Evolutionary conservation across 2,329 filamentous ascomycete species (phyloP), one percentile per base, ranked within the genome.

Genomic region (Geoglossum cookeanum): DNA sequence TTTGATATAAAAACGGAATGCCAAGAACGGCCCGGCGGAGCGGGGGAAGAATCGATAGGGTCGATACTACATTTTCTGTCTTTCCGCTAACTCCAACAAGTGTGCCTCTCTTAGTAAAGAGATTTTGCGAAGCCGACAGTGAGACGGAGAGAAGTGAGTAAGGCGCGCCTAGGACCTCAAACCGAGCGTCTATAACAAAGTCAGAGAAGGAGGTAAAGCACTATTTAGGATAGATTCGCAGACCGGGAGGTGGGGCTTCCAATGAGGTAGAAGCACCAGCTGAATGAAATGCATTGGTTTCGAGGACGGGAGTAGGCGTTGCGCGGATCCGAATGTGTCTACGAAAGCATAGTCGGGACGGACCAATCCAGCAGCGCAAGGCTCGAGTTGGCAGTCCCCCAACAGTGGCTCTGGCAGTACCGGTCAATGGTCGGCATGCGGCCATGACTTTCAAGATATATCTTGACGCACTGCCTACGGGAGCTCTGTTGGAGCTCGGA

Each of bases 101-200:
- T 1, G 91, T 95, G 57, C 94, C 94, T 65, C 89, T 82, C 63
- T 91, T 80, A 27, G 92, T 96, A 71, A 92, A 96, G 55, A 98
- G 81, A 64, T 86, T 85, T 70, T 97, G 91, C 35, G 91, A 97
- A 47, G 92, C 87, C 39, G 92, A 94, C 56, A 98, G 79, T 6
- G 85, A 87, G 62, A 95, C 90, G 27, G 91, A 96, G 63, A 98
- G 83, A 61, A 98, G 81, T 57, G 92, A 97, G 70, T 92, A 92
- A 1, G 91, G 89, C 29, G 87, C 80, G 60, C 92, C 92, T 62
- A 98, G 75, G 53, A 97, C 88, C 70, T 97, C 88, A 70, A 98
- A 98, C 58, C 83, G 83, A 57, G 92, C 92, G 78, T 97, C 92
- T 96, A 63, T 6, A 22, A 55, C 9, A 32, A 32, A 13, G 39